Base-by-base conservation (phyloP, 345 rosid genomes). In the Eucalyptus fibrosa region DNA sequence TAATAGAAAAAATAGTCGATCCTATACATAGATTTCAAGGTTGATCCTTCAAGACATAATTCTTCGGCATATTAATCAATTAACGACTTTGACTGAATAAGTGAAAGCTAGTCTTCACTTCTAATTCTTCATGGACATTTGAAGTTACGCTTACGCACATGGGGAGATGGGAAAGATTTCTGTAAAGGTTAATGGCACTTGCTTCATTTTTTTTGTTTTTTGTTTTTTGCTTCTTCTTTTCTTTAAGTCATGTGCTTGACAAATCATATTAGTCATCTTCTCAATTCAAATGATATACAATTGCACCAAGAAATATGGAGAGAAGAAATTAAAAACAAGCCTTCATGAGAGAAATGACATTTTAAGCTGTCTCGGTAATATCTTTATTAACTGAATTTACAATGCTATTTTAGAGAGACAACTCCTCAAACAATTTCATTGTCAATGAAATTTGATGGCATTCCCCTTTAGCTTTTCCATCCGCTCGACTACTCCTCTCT, bases 161-260 rank as follows among this genome's bases (percentile, higher is more conserved):
- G 11, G 60, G 28, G 21, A 21, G 60, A 8, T 55, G 60, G 60
- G 1, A 55, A 55, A 55, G 28, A 21, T 9, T 0, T 1, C 10
- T 4, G 2, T 21, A 55, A 4, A 55, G 26, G 5, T 55, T 55
- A 21, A 55, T 55, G 60, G 60, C 60, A 55, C 28, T 55, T 21
- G 60, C 7, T 26, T 59, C 65, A 59, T 24, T 59, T 59, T 26
- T 12, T 13, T 34, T 34, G 37, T 12, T 10, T 11, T 26, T 0
- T 59, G 14, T 59, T 5, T 5, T 59, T 59, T 26, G 7, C n/a
- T 59, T 26, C 65, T 59, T 59, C n/a, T 59, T 59, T 59, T 2
- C 2, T 1, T 12, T 5, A 59, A 59, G 14, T 1, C 2, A 0
- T 2, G n/a, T 26, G n/a, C n/a, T 59, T 24, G 15, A 59, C n/a